Conservation (phyloP, 495 filamentous ascomycete genomes). For the Tuber melanosporum region DNA sequence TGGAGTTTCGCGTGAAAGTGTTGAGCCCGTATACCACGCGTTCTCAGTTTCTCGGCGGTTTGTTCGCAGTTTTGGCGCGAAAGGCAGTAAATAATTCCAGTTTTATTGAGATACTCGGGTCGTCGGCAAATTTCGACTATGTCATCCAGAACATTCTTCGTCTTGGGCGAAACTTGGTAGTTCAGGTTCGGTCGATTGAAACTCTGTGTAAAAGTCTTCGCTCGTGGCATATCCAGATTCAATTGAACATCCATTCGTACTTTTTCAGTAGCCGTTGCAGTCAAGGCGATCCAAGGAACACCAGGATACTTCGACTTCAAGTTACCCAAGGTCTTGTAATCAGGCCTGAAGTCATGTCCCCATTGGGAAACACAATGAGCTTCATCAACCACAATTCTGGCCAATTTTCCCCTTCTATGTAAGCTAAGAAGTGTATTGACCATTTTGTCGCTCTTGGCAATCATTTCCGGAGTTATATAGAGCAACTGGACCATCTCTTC, state of each 20-base stretch:
- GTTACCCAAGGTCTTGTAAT: slow-evolving; percentile 80
- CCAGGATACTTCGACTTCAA: slow-evolving; percentile 61
- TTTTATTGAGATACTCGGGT: slow-evolving; percentile 57
- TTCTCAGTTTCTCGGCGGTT: slow-evolving; percentile 60
- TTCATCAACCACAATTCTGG: slow-evolving; percentile 92
- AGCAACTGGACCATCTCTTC: slow-evolving; percentile 72
- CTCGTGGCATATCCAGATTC: slow-evolving; percentile 72
- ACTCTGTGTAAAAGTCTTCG: slow-evolving; percentile 74
- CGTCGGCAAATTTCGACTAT: slow-evolving; percentile 67
- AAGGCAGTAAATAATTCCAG: slow-evolving; percentile 91
- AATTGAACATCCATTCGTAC: slow-evolving; percentile 85
- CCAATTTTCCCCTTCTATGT: slow-evolving; percentile 60
- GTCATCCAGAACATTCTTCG: slow-evolving; percentile 53
- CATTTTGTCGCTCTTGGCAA: slow-evolving; percentile 66
- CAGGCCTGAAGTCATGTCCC: slow-evolving; percentile 97
- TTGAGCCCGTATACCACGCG: slow-evolving; percentile 61
- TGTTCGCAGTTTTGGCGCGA: slow-evolving; percentile 76
- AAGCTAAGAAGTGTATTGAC: slow-evolving; percentile 56
- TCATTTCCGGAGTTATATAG: slow-evolving; percentile 96
- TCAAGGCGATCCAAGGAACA: slow-evolving; percentile 88
- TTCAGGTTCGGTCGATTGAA: slow-evolving; percentile 90
- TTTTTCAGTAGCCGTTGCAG: slow-evolving; percentile 87
- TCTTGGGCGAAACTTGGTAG: slow-evolving; percentile 66
- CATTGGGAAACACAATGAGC: slow-evolving; percentile 98
- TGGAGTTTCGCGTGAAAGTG: slow-evolving; percentile 83